These are phyloP conservation scores for Lepidium sativum DNA, from an alignment of 345 rosid genomes.

Conservation along the genomic window DNA sequence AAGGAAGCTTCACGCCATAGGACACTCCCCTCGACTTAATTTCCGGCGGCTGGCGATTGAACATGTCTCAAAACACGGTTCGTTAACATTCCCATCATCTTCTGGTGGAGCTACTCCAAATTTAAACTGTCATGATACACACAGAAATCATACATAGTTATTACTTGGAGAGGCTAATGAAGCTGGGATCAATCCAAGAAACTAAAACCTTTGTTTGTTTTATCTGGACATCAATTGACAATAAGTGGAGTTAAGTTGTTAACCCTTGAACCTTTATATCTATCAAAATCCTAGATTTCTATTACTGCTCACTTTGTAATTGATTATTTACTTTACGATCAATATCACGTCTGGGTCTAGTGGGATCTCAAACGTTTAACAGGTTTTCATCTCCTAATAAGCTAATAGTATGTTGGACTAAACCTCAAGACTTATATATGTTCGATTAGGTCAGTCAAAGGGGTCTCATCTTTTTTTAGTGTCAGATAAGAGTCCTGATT, in stretches of 20 bases:
- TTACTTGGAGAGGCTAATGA: background rate
- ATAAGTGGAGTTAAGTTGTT: background rate
- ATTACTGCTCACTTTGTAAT: background rate
- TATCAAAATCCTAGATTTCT: background rate
- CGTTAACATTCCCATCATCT: constrained; percentile 47
- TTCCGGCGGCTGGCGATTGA: constrained; percentile 46
- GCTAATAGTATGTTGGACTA: background rate
- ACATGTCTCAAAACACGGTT: constrained; percentile 76
- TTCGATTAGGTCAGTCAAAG: background rate
- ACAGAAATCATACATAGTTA: background rate
- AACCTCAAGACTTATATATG: background rate
- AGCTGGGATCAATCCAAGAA: background rate
- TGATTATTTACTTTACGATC: background rate
- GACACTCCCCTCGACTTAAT: constrained; percentile 36
- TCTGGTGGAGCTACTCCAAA: constrained; percentile 70
- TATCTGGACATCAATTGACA: background rate
- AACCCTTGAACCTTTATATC: background rate
- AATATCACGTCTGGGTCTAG: background rate
- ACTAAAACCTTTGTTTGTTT: too few species aligned
- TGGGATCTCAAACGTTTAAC: background rate
- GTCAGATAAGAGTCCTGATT: background rate
- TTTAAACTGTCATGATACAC: constrained; percentile 47
- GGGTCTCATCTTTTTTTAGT: background rate
- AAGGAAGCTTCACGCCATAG: constrained; percentile 38
- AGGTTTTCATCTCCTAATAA: background rate